Percentiles rank a stretch among this genome's conserved stretches.
Conservation (phyloP, 768 basidiomycete genomes). For the Hydnomerulius pinastri region DNA sequence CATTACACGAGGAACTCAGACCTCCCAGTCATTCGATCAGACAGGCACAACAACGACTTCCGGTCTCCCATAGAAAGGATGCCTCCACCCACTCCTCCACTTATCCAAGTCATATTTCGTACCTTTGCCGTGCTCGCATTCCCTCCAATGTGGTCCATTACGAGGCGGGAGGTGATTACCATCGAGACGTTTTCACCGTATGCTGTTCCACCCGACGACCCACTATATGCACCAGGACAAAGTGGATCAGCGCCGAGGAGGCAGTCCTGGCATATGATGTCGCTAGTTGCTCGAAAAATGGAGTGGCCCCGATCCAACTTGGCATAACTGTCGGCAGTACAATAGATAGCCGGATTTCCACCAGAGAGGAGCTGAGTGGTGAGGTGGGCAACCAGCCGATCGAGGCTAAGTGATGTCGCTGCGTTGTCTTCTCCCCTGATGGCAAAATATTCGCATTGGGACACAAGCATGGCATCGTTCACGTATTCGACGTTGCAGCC, state of each 20-base stretch:
- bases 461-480: too few relatives aligned
- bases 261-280: constrained; percentile 45
- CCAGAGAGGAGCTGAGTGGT: too few relatives aligned
- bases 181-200: constrained; percentile 31
- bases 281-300: constrained; percentile 34
- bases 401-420: too few relatives aligned
- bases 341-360: too few relatives aligned
- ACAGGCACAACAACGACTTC: constrained; percentile 39
- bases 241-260: constrained; percentile 40
- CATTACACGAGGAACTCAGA: too few relatives aligned
- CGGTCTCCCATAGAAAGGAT: constrained; percentile 42
- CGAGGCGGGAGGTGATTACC: constrained; percentile 43
- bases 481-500: too few relatives aligned
- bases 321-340: too few relatives aligned
- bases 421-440: too few relatives aligned
- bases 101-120: constrained; percentile 34
- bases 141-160: constrained; percentile 47
- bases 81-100: constrained; percentile 48
- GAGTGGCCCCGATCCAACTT: too few relatives aligned
- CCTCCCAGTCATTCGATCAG: too few relatives aligned
- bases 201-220: constrained; percentile 3
- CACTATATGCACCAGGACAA: constrained; percentile 32
- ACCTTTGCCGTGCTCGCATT: constrained; percentile 35
- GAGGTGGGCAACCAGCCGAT: too few relatives aligned
- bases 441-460: too few relatives aligned